Evolutionary conservation across 495 filamentous ascomycete species (phyloP).

Genomic region (Xanthoparmelia taractica): DNA sequence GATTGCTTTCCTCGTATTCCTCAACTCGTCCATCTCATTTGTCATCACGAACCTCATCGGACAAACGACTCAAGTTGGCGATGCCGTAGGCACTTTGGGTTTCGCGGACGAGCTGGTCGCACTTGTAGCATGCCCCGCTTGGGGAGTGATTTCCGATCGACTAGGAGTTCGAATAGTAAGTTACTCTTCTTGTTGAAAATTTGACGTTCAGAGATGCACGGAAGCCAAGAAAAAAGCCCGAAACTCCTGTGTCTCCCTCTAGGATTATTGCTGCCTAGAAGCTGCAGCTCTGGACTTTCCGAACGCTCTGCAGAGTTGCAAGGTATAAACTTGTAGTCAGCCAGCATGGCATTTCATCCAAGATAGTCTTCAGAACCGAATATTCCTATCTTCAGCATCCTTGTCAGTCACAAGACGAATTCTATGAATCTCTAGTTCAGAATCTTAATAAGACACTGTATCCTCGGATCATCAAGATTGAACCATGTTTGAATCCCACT

Average conservation of each 20-base stretch:
- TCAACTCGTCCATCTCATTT: slow-evolving; percentile 89
- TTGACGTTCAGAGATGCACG: neutral
- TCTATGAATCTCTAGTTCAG: neutral
- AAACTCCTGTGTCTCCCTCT: neutral
- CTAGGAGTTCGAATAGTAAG: slow-evolving; percentile 66
- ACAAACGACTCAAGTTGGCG: slow-evolving; percentile 65
- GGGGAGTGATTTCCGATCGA: slow-evolving; percentile 87
- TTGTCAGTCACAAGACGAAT: neutral
- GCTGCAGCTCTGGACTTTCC: neutral
- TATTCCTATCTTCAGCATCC: neutral
- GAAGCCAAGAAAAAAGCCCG: neutral
- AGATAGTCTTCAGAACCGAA: neutral
- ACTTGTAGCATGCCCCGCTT: slow-evolving; percentile 79
- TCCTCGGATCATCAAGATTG: neutral
- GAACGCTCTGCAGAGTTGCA: neutral
- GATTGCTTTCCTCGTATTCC: slow-evolving; percentile 94
- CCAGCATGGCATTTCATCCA: neutral
- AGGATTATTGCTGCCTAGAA: neutral
- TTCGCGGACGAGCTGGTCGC: slow-evolving; percentile 94
- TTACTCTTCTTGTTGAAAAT: slow-evolving; percentile 17
- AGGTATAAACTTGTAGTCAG: neutral
- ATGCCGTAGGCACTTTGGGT: slow-evolving; percentile 87
- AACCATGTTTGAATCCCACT: neutral
- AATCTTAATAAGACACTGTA: neutral
- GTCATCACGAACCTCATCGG: slow-evolving; percentile 88